Evolutionary conservation across 2,329 filamentous ascomycete genomes (phyloP).

Genomic region (Torrubiellomyces zombiae): DNA sequence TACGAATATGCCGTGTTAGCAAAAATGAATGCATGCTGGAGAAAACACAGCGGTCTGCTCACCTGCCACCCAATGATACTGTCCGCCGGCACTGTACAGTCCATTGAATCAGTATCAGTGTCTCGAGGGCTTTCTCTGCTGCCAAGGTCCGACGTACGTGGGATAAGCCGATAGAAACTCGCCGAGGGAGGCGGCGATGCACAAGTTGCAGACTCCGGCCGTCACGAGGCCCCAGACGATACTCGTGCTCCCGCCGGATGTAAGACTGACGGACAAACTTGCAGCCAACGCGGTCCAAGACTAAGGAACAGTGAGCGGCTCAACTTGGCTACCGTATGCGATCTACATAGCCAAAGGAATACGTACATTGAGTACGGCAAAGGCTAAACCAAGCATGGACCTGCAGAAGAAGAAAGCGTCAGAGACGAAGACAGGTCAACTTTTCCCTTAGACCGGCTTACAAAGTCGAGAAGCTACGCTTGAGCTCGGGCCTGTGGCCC

Average conservation of each 20-base stretch:
- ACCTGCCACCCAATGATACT: constrained; percentile 57
- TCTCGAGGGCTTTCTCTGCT: neutral
- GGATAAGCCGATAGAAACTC: constrained; percentile 52
- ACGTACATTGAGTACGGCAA: constrained; percentile 26
- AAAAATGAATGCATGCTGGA: constrained; percentile 35
- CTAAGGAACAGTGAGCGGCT: too few species aligned
- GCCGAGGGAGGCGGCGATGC: constrained; percentile 46
- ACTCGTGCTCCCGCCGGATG: constrained; percentile 49
- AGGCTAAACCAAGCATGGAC: constrained; percentile 25
- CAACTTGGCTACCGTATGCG: neutral
- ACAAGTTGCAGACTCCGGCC: constrained; percentile 17
- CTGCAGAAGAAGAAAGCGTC: too few species aligned
- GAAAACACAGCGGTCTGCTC: constrained; percentile 31
- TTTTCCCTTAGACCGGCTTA: constrained; percentile 4
- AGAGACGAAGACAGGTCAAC: too few species aligned
- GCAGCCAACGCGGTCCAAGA: constrained; percentile 29
- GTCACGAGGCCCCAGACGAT: constrained; percentile 46
- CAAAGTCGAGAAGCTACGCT: constrained; percentile 11
- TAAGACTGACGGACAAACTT: constrained; percentile 32
- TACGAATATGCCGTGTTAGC: constrained; percentile 1
- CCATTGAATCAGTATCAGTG: neutral
- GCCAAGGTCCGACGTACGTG: constrained; percentile 11
- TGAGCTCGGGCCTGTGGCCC: constrained; percentile 10
- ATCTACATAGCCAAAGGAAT: neutral
- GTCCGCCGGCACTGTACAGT: constrained; percentile 27